Evolutionary conservation across 306 rosid species (phyloP), one percentile per base, ranked within the genome.

Genomic region (Canavalia ensiformis): DNA sequence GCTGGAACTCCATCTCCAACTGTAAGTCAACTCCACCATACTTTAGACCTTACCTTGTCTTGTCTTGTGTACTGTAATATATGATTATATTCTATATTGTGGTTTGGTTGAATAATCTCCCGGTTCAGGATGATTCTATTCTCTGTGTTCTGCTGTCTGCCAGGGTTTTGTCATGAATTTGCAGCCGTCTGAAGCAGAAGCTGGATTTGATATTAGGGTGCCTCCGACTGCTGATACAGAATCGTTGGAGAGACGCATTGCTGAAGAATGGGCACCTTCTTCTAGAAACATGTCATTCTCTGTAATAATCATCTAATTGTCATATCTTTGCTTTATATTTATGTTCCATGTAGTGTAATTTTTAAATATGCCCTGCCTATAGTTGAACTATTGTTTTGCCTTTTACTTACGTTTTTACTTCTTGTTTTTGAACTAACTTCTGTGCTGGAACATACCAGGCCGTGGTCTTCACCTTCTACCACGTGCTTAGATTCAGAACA

Each of bases 161-260:
- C 93, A 95, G 99, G 99, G 98, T 70, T 95, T 91, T 88, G 98
- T 95, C 68, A 95, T 95, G 99, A 95, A 95, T 85, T 69, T 95
- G 87, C 99, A 95, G 88, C 99, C 99, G 49, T 95, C 99, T 55
- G 99, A 93, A 89, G 99, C 97, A 2, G 97, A 95, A 87, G 99
- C 98, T 71, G 99, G 99, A 74, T 89, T 95, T 79, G 99, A 93
- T 74, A 69, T 95, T 68, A 87, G 99, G 84, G 82, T 95, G 78
- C 97, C 99, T 34, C 99, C 99, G 31, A 95, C 86, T 44, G 86
- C 86, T 30, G 90, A 93, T 83, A 64, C 70, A 0, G 87, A 78
- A 77, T 86, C 89, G 25, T 10, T 91, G 80, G 90, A 86, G 87
- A 88, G 83, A 52, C 88, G 91, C 37, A 89, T 91, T 60, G 82